Evolutionary conservation across 2,329 filamentous ascomycete species (phyloP).

Genomic region (Triangularia verruculosa): DNA sequence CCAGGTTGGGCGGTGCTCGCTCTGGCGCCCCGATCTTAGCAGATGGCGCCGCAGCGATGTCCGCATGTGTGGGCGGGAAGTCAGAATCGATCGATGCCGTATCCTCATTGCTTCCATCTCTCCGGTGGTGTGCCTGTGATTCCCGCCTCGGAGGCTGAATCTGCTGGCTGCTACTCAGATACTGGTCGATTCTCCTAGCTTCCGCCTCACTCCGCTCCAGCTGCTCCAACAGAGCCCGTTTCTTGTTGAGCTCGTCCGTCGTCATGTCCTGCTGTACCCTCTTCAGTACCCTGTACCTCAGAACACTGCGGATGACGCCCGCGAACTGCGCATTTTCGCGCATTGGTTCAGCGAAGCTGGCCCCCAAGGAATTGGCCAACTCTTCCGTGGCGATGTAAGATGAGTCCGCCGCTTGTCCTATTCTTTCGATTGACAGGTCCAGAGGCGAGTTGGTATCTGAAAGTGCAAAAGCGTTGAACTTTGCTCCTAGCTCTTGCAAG

Average conservation of each 20-base stretch:
- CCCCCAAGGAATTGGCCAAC: constrained; percentile 80
- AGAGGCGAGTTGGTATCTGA: constrained; percentile 88
- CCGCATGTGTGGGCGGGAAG: constrained; percentile 85
- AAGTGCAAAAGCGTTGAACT: constrained; percentile 94
- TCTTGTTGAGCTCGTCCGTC: constrained; percentile 86
- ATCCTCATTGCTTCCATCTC: constrained; percentile 65
- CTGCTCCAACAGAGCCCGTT: constrained; percentile 75
- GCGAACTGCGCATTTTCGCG: constrained; percentile 96
- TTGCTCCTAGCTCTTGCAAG: constrained; percentile 87
- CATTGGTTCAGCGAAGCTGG: constrained; percentile 96
- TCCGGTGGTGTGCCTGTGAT: constrained; percentile 45
- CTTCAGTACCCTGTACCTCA: constrained; percentile 88
- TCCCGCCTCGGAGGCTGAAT: constrained; percentile 60
- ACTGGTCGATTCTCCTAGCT: constrained; percentile 89
- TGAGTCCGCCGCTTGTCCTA: constrained; percentile 91
- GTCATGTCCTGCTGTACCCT: constrained; percentile 98
- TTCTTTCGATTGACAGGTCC: constrained; percentile 86
- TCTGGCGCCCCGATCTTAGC: constrained; percentile 69
- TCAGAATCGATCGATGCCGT: constrained; percentile 92
- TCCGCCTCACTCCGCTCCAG: constrained; percentile 93
- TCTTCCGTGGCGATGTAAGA: constrained; percentile 97
- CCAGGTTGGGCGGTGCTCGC: constrained; percentile 46
- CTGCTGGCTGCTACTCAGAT: constrained; percentile 72
- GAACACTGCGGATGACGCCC: constrained; percentile 82
- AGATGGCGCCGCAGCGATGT: constrained; percentile 65